These are phyloP conservation scores for Zygosaccharomyces pseudorouxii DNA, from an alignment of 805 yeast species.

Conservation along the genomic window DNA sequence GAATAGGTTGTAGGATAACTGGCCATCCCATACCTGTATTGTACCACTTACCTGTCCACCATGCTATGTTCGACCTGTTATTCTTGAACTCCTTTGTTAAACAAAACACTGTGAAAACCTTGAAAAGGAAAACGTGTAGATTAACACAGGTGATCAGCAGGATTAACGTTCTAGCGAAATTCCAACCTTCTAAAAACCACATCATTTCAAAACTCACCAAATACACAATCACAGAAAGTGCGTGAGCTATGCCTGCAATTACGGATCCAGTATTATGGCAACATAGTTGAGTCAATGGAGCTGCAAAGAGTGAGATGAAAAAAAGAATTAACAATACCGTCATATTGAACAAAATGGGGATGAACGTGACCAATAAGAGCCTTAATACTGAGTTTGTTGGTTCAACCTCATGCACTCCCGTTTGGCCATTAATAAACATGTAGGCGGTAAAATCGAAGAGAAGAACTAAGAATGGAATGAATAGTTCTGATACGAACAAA, in stretches of 20 bases:
- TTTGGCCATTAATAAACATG: slow-evolving; percentile 79
- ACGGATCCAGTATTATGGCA: slow-evolving; percentile 45
- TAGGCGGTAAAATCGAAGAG: slow-evolving; percentile 68
- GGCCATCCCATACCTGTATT: slow-evolving; percentile 59
- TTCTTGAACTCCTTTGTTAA: slow-evolving; percentile 60
- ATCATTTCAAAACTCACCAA: slow-evolving; percentile 55
- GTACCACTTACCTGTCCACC: slow-evolving; percentile 80
- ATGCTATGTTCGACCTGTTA: slow-evolving; percentile 58
- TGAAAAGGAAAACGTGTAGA: slow-evolving; percentile 56
- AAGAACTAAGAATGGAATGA: slow-evolving; percentile 67
- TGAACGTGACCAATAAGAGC: slow-evolving; percentile 46
- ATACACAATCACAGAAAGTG: slow-evolving; percentile 49
- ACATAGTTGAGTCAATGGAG: slow-evolving; percentile 45
- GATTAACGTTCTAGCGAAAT: slow-evolving; percentile 52
- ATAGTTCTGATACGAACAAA: slow-evolving; percentile 71
- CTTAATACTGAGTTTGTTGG: slow-evolving; percentile 59
- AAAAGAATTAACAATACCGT: slow-evolving; percentile 36
- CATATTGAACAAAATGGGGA: slow-evolving; percentile 45
- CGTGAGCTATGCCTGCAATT: slow-evolving; percentile 55
- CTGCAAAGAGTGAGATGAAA: slow-evolving; percentile 42
- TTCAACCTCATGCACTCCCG: slow-evolving; percentile 57
- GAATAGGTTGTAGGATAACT: slow-evolving; percentile 53
- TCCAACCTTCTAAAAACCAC: slow-evolving; percentile 66
- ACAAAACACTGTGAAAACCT: slow-evolving; percentile 44
- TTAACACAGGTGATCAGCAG: slow-evolving; percentile 55